phyloP scores from a whole-genome alignment of 2,329 filamentous ascomycete species.

The Tolypocladium tundrense region DNA sequence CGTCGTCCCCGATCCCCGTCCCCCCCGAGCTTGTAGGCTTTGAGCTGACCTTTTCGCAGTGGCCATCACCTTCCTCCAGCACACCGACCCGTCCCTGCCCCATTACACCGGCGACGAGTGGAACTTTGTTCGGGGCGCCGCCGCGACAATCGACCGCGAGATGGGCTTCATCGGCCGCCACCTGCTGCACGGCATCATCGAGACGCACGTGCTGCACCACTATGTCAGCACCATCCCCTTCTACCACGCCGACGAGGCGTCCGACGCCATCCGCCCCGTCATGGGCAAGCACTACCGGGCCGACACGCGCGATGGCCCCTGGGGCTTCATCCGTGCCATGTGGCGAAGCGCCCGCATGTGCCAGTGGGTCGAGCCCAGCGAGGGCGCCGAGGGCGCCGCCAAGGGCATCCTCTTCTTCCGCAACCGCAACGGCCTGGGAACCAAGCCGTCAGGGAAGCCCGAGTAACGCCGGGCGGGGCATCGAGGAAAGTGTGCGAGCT shows the following conservation, averaged over 20 bases:
- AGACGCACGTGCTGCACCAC: slow-evolving; percentile 97
- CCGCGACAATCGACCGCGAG: slow-evolving; percentile 92
- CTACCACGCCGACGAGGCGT: slow-evolving; percentile 91
- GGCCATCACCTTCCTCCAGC: slow-evolving; percentile 93
- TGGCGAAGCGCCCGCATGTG: slow-evolving; percentile 77
- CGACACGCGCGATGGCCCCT: slow-evolving; percentile 63
- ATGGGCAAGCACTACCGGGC: slow-evolving; percentile 95
- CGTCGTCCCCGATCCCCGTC: slow-evolving; percentile 31
- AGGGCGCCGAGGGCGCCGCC: slow-evolving; percentile 67
- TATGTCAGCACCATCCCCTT: slow-evolving; percentile 94
- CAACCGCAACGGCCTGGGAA: slow-evolving; percentile 81
- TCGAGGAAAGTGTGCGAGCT: not conserved
- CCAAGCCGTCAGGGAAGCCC: slow-evolving; percentile 20
- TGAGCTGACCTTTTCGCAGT: slow-evolving; percentile 45
- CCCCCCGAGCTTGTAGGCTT: not conserved
- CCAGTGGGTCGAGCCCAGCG: slow-evolving; percentile 95
- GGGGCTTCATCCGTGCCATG: slow-evolving; percentile 77
- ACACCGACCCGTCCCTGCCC: slow-evolving; percentile 88
- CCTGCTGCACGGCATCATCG: slow-evolving; percentile 90
- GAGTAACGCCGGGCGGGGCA: not conserved
- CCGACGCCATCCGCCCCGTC: slow-evolving; percentile 84
- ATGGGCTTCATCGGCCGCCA: slow-evolving; percentile 91
- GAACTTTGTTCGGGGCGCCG: slow-evolving; percentile 89
- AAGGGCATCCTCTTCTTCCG: slow-evolving; percentile 89
- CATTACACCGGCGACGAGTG: slow-evolving; percentile 82